phyloP scores from a whole-genome alignment of 352 stramenopile species.

The Pythium dissotocum region DNA sequence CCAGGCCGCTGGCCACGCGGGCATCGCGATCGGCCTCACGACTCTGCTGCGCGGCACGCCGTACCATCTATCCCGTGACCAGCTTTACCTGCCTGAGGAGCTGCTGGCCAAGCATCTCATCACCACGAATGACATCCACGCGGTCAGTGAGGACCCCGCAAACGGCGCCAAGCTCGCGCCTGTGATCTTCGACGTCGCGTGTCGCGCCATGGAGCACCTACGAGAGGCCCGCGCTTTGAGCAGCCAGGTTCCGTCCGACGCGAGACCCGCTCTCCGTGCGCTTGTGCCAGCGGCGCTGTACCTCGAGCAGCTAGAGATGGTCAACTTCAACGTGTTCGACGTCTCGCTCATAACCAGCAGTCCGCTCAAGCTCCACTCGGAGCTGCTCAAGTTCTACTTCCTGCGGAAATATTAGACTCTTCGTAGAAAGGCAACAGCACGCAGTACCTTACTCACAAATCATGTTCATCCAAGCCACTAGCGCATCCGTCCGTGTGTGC shows the following conservation, averaged over 20 bases:
- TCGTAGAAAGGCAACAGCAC: neutral
- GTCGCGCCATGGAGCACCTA: slow-evolving; percentile 80
- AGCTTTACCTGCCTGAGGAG: slow-evolving; percentile 83
- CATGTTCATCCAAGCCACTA: slow-evolving; percentile 4
- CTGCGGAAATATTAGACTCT: slow-evolving; percentile 66
- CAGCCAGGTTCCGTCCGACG: slow-evolving; percentile 47
- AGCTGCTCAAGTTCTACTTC: slow-evolving; percentile 81
- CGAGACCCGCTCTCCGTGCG: slow-evolving; percentile 68
- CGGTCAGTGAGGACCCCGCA: slow-evolving; percentile 53
- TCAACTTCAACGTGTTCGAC: slow-evolving; percentile 84
- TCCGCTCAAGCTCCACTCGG: slow-evolving; percentile 61
- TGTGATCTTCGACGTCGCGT: slow-evolving; percentile 89
- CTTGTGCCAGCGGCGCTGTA: slow-evolving; percentile 65
- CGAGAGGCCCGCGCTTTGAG: slow-evolving; percentile 62
- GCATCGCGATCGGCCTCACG: slow-evolving; percentile 81
- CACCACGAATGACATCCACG: slow-evolving; percentile 53
- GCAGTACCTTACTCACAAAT: neutral
- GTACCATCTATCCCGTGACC: slow-evolving; percentile 62
- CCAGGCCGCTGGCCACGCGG: slow-evolving; percentile 80
- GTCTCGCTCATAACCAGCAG: slow-evolving; percentile 49
- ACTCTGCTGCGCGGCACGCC: slow-evolving; percentile 81
- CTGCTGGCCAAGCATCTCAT: slow-evolving; percentile 76
- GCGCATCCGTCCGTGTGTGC: neutral
- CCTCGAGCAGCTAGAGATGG: slow-evolving; percentile 66
- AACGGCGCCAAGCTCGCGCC: slow-evolving; percentile 73